Conservation (phyloP, 176 grass and related monocot genomes). For the Sorghum bicolor region DNA sequence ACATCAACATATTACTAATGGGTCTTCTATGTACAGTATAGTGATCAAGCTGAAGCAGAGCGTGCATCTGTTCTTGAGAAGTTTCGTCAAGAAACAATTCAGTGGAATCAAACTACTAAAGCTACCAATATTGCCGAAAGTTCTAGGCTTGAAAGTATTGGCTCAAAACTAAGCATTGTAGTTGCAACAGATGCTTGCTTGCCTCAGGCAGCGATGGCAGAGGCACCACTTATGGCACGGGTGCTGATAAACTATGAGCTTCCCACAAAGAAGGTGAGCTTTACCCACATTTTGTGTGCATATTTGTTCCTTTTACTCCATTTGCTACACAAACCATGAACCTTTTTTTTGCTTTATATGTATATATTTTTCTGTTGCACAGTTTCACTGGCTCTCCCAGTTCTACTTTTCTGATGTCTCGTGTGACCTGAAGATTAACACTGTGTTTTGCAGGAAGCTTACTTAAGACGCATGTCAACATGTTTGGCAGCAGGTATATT, state of each 20-base stretch:
- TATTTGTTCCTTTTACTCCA: not conserved
- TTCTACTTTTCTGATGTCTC: not conserved
- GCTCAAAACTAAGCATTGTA: conserved; percentile 56
- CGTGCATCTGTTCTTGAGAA: conserved; percentile 76
- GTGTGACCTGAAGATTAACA: not conserved
- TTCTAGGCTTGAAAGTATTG: conserved; percentile 39
- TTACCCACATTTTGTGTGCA: not conserved
- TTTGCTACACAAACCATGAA: not conserved
- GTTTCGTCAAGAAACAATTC: conserved; percentile 51
- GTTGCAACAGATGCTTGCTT: conserved; percentile 90
- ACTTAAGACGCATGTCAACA: conserved; percentile 75
- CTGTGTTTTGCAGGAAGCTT: conserved; percentile 64
- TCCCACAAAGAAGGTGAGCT: conserved; percentile 74
- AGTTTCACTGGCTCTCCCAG: not conserved
- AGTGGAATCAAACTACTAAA: conserved; percentile 51
- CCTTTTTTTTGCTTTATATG: not conserved
- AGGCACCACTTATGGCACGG: conserved; percentile 66
- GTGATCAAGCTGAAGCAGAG: conserved; percentile 71
- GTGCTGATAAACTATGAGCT: conserved; percentile 87
- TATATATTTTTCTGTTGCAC: not conserved
- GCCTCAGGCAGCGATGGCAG: conserved; percentile 54
- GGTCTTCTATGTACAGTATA: conserved; percentile 60
- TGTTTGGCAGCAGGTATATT: conserved; percentile 75
- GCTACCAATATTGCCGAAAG: conserved; percentile 23
- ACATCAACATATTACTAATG: not conserved